Conservation (phyloP, 2,329 filamentous ascomycete species). For the Colletotrichum sp. region DNA sequence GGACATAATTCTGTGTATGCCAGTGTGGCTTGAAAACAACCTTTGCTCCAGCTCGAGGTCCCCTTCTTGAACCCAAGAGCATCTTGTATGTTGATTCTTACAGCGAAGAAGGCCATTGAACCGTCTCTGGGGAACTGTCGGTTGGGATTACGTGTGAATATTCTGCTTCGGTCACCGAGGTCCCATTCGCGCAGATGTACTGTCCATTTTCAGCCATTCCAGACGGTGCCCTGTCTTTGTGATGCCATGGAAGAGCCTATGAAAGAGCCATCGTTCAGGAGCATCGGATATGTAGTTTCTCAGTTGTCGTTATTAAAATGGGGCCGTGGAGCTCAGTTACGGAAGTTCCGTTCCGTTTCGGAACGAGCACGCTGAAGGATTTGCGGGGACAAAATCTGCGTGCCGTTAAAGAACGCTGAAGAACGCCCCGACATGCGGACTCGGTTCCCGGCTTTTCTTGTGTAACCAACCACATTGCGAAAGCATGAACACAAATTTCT, state of each 20-base stretch:
- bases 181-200: not conserved
- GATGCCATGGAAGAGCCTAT: not conserved
- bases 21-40: not conserved
- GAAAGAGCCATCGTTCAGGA: not conserved
- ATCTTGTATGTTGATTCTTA: not conserved
- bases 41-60: not conserved
- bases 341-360: not conserved
- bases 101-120: not conserved
- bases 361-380: not conserved
- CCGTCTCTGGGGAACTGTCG: not conserved
- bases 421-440: not conserved
- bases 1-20: not conserved
- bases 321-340: not conserved
- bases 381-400: not conserved
- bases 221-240: not conserved
- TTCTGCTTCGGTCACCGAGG: not conserved
- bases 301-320: not conserved
- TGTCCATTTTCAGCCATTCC: not conserved
- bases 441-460: not conserved
- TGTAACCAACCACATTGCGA: not conserved
- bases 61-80: not conserved
- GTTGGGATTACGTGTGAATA: not conserved
- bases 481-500: not conserved
- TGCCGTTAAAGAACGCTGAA: not conserved
- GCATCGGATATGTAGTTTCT: not conserved